Evolutionary conservation across 345 rosid genomes (phyloP).

Genomic region (Psidium friedrichsthalianum): DNA sequence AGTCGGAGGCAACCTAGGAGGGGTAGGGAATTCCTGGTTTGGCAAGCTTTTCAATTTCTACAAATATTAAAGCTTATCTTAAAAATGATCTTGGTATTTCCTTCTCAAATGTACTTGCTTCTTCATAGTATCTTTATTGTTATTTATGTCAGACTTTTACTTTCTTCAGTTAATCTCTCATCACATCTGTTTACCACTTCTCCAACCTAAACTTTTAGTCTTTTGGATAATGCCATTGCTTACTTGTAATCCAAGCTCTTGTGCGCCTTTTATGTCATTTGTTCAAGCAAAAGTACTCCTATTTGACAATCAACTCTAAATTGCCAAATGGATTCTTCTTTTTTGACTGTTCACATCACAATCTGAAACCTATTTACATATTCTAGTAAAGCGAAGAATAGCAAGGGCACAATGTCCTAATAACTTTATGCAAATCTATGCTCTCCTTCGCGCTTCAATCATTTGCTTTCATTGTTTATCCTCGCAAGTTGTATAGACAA

Average conservation of each 20-base stretch:
- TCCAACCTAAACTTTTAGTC: not conserved
- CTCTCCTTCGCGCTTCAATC: not conserved
- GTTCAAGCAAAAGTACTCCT: not conserved
- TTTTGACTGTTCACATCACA: too few species aligned
- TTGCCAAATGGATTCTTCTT: not conserved
- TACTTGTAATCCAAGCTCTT: not conserved
- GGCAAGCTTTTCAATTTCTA: not conserved
- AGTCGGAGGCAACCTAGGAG: not conserved
- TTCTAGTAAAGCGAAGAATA: not conserved
- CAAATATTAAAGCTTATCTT: not conserved
- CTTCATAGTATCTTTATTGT: not conserved
- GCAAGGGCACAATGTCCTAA: not conserved
- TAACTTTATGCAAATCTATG: not conserved
- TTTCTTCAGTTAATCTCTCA: not conserved
- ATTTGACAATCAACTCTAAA: not conserved
- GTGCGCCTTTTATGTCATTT: not conserved
- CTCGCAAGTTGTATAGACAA: not conserved
- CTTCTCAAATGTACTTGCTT: not conserved
- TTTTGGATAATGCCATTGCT: not conserved
- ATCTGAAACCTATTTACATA: not conserved
- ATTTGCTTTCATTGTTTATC: not conserved
- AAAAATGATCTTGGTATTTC: not conserved
- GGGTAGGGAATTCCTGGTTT: not conserved
- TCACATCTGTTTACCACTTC: not conserved
- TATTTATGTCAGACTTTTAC: not conserved